Conservation (phyloP, 1,139 yeast species). For the Taphrina populina region DNA sequence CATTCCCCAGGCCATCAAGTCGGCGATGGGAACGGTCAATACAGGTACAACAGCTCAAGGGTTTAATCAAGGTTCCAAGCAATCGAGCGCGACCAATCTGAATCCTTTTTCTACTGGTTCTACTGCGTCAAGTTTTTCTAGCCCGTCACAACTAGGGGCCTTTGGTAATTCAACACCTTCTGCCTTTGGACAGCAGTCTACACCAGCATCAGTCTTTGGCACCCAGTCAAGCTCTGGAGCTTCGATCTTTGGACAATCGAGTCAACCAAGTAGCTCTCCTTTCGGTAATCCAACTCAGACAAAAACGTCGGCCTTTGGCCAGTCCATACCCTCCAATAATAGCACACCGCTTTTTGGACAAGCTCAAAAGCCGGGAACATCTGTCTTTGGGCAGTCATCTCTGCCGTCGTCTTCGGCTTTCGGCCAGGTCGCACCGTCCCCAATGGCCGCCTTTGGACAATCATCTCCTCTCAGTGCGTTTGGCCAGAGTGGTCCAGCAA, state of each 20-base stretch:
- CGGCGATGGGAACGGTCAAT: not conserved
- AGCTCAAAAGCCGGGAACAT: not conserved
- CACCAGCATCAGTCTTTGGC: constrained; percentile 1
- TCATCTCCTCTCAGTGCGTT: not conserved
- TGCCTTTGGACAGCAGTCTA: not conserved
- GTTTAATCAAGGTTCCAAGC: no score
- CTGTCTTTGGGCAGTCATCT: constrained; percentile 1
- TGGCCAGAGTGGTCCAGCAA: no score
- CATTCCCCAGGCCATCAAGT: constrained; percentile 1
- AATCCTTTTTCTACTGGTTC: not conserved
- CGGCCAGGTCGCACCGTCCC: not conserved
- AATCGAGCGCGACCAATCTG: no score
- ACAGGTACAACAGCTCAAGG: not conserved
- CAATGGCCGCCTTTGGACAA: not conserved
- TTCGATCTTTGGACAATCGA: not conserved
- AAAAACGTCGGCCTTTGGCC: no score
- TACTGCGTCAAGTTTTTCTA: not conserved
- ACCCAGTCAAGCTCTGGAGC: not conserved
- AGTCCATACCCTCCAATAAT: no score
- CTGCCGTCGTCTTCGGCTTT: not conserved
- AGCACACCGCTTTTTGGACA: not conserved
- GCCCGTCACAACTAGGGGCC: not conserved
- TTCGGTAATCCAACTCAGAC: no score
- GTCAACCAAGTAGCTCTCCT: not conserved
- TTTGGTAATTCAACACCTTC: no score